phyloP scores from a whole-genome alignment of 1,284 basidiomycete species.

The Ganoderma multipileum region DNA sequence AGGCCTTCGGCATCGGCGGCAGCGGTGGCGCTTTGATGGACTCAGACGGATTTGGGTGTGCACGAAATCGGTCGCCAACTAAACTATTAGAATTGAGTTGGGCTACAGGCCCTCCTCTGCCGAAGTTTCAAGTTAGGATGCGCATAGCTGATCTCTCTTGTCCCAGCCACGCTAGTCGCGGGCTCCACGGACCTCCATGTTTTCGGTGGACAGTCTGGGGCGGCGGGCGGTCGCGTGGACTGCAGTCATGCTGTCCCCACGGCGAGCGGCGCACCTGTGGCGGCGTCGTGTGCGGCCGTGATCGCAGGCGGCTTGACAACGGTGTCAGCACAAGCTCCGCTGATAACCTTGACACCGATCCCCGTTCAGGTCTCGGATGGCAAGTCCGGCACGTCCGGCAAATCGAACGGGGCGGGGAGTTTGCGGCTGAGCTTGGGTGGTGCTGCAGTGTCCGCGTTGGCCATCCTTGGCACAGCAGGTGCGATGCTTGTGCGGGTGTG shows the following conservation, averaged over 20 bases:
- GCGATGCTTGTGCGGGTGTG: background rate
- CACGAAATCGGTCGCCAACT: no score
- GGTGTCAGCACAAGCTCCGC: background rate
- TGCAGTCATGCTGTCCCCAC: background rate
- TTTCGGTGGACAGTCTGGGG: background rate
- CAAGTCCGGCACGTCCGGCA: background rate
- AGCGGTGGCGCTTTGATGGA: no score
- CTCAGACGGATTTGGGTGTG: no score
- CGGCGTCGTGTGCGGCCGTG: background rate
- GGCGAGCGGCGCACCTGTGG: background rate
- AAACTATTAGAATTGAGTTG: no score
- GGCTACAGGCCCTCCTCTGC: background rate
- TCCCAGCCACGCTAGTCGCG: constrained; percentile 35
- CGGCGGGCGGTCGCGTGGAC: background rate
- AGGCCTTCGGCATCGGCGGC: no score
- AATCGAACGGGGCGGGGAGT: background rate
- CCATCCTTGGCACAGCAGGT: background rate
- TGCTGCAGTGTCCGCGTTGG: background rate
- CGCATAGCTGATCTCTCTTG: constrained; percentile 1
- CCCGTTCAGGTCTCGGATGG: background rate
- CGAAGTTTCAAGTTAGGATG: background rate
- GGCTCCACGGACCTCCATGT: constrained; percentile 30
- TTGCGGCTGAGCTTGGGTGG: constrained; percentile 1
- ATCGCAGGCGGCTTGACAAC: background rate
- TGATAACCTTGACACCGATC: background rate